These are phyloP conservation scores for Ehretia macrophylla DNA, from an alignment of 257 asterid species.

Conservation along the genomic window DNA sequence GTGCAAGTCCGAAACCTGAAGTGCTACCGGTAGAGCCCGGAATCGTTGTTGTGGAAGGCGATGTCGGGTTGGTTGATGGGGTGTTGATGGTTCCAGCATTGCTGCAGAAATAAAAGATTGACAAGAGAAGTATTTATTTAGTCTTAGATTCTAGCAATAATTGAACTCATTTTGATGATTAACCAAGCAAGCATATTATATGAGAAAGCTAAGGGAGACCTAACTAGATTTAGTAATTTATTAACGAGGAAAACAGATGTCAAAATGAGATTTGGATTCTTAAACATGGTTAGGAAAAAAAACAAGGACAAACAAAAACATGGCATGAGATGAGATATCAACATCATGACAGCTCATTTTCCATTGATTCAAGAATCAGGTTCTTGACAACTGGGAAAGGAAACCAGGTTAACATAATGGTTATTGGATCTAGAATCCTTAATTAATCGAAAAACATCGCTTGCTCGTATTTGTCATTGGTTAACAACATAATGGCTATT, in stretches of 20 bases:
- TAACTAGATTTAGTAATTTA: constrained; percentile 1
- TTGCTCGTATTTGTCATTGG: too few relatives aligned
- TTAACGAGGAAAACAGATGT: neutral
- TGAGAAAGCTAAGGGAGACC: constrained; percentile 1
- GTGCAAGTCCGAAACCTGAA: constrained; percentile 17
- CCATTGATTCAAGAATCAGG: neutral
- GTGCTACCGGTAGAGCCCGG: constrained; percentile 11
- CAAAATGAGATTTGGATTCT: constrained; percentile 6
- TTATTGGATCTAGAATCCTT: too few relatives aligned
- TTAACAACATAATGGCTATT: neutral
- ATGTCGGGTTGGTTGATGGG: constrained; percentile 15
- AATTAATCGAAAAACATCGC: too few relatives aligned
- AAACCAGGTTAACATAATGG: neutral
- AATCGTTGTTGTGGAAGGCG: neutral
- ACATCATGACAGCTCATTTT: constrained; percentile 46
- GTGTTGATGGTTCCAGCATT: constrained; percentile 23
- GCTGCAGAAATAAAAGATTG: constrained; percentile 13
- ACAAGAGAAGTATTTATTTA: neutral
- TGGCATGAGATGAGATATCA: constrained; percentile 10
- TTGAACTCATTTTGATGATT: neutral
- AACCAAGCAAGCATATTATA: neutral
- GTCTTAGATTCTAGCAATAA: neutral
- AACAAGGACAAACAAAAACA: constrained; percentile 20
- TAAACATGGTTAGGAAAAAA: constrained; percentile 16
- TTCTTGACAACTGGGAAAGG: neutral